Evolutionary conservation across 176 grass and related monocot genomes (phyloP).

Genomic region (Rhynchospora tenuis): DNA sequence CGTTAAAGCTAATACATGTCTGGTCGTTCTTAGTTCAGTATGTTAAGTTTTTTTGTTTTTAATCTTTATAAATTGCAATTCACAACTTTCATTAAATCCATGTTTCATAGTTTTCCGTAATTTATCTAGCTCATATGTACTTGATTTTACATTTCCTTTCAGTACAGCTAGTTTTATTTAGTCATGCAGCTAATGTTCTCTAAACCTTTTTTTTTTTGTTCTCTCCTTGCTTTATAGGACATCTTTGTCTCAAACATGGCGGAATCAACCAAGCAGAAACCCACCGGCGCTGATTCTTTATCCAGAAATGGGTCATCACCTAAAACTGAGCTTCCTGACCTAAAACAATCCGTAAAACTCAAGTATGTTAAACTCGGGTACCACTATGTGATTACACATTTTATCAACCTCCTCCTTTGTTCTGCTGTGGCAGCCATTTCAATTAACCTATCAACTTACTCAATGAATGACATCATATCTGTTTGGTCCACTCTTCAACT

Average conservation of each 20-base stretch:
- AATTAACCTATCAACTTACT: constrained; percentile 50
- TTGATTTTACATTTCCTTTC: background rate
- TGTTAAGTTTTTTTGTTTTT: background rate
- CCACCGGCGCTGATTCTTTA: background rate
- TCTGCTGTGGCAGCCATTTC: constrained; percentile 24
- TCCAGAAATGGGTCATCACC: background rate
- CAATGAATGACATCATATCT: constrained; percentile 21
- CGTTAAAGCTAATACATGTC: background rate
- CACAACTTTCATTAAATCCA: background rate
- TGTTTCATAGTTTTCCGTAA: background rate
- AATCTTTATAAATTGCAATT: background rate
- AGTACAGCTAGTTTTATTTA: background rate
- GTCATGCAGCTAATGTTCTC: background rate
- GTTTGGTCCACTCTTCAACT: constrained; percentile 20
- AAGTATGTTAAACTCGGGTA: constrained; percentile 81
- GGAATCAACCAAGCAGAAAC: background rate
- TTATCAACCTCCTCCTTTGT: constrained; percentile 37
- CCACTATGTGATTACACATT: constrained; percentile 60
- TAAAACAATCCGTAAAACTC: constrained; percentile 66
- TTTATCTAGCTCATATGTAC: background rate
- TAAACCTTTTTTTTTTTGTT: background rate
- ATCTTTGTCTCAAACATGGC: background rate
- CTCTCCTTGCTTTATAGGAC: background rate
- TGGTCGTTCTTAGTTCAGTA: background rate
- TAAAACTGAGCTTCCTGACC: constrained; percentile 19